Percentiles rank a stretch among this genome's conserved stretches.
phyloP scores from a whole-genome alignment of 2,329 filamentous ascomycete species.

The Pseudocercospora fijiensis region DNA sequence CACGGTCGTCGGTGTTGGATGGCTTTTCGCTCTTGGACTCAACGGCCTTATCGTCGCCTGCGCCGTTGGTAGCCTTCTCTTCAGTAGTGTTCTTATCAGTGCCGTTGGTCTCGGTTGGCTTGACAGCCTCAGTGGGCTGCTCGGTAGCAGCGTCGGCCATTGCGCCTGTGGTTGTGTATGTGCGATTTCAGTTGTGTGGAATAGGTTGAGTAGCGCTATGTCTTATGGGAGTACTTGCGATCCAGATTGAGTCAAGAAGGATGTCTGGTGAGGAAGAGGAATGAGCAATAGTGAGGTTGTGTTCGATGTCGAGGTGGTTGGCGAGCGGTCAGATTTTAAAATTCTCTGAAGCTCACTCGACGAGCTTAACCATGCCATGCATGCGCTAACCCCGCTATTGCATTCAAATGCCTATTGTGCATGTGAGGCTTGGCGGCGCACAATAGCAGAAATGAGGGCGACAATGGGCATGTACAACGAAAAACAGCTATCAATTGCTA shows the following conservation, averaged over 20 bases:
- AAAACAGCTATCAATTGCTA: neutral
- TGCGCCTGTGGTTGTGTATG: neutral
- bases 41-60: slow-evolving; percentile 16
- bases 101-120: slow-evolving; percentile 24
- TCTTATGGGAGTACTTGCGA: slow-evolving; percentile 1
- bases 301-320: neutral
- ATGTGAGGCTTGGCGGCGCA: slow-evolving; percentile 5
- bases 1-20: slow-evolving; percentile 20
- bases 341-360: slow-evolving; percentile 9
- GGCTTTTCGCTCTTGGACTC: slow-evolving; percentile 21
- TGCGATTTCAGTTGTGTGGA: neutral
- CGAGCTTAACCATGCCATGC: neutral
- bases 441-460: slow-evolving; percentile 1
- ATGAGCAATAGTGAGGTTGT: neutral
- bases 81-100: slow-evolving; percentile 14
- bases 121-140: slow-evolving; percentile 21
- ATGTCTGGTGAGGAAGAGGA: neutral
- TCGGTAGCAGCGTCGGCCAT: slow-evolving; percentile 28
- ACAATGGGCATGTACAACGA: neutral
- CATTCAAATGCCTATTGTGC: neutral
- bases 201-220: neutral
- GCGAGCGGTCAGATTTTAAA: neutral
- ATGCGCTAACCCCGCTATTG: neutral
- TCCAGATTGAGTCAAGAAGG: neutral
- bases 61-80: slow-evolving; percentile 11